Base-by-base conservation (phyloP, 78 protist genomes). In the Diacronema lutheri region DNA sequence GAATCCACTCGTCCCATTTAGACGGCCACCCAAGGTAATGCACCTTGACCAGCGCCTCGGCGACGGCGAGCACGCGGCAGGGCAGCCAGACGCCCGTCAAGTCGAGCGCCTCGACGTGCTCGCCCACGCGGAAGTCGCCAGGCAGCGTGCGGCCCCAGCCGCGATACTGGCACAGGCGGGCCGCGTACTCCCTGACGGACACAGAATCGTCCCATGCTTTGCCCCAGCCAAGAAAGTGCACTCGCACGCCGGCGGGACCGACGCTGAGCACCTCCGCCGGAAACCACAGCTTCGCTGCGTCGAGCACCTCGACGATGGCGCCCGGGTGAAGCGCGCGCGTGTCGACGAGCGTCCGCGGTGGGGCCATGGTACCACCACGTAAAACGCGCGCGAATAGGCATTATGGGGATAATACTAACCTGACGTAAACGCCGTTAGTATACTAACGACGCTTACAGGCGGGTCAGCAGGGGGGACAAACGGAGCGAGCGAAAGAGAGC, bases 1-100 rank as follows among this genome's bases (percentile, higher is more conserved):
- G 50, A n/a, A 68, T 33, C 76, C 76, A 68, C 25, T 33, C 76
- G 46, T 68, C 50, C 76, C 76, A 68, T 12, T 68, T 68, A 0
- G 6, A 0, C 10, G 50, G 50, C 76, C 76, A 68, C 13, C 46
- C 31, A 26, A 14, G 29, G 46, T 68, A 68, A 31, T 68, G 46
- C 35, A 68, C 46, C n/a, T 20, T 35, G 16, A 68, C 76, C 26
- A 23, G 0, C n/a, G 4, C 5, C 46, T 33, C 41, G n/a, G 76
- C 6, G 33, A 29, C 29, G 46, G 3, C 40, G 33, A 68, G 46
- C 55, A 38, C 76, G 33, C 33, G n/a, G 26, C 33, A 1, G 21
- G 66, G 7, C 33, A 7, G 21, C 76, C 76, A 68, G n/a, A 38
- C 37, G 29, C 50, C 76, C n/a, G 6, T 20, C 21, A 68, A 0